These are phyloP conservation scores for Aspergillus unguis DNA, from an alignment of 2,329 filamentous ascomycete species.

Conservation along the genomic window DNA sequence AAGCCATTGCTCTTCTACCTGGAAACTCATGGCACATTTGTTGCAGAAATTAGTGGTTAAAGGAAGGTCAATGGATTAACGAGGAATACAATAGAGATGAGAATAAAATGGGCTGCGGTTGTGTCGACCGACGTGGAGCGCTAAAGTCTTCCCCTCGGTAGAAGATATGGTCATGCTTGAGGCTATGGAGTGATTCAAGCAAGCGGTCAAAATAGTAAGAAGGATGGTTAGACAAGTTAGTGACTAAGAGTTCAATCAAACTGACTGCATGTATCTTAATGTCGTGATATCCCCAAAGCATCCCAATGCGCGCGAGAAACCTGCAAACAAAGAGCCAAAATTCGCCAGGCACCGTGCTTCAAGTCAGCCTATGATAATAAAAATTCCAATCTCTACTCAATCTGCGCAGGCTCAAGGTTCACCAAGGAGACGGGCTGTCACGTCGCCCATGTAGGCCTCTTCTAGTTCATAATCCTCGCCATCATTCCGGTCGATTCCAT, in stretches of 20 bases:
- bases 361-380: conserved; percentile 15
- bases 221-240: no score
- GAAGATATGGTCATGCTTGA: no score
- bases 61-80: no score
- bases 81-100: no score
- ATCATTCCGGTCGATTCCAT: conserved; percentile 74
- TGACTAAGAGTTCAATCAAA: neutral
- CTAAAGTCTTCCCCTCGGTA: no score
- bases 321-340: conserved; percentile 6
- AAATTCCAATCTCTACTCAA: neutral
- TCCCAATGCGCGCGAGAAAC: conserved; percentile 1
- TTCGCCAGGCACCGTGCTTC: conserved; percentile 34
- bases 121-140: no score
- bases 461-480: conserved; percentile 84
- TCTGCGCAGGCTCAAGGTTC: conserved; percentile 50
- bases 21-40: no score
- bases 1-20: no score
- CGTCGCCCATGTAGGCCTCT: conserved; percentile 84
- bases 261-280: conserved; percentile 3
- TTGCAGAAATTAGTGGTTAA: no score
- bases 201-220: no score
- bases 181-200: no score
- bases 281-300: conserved; percentile 4
- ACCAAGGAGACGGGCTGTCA: conserved; percentile 78
- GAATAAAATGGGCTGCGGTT: no score